These are phyloP conservation scores for Pichia phayaonensis DNA, from an alignment of 805 yeast species.

Conservation along the genomic window DNA sequence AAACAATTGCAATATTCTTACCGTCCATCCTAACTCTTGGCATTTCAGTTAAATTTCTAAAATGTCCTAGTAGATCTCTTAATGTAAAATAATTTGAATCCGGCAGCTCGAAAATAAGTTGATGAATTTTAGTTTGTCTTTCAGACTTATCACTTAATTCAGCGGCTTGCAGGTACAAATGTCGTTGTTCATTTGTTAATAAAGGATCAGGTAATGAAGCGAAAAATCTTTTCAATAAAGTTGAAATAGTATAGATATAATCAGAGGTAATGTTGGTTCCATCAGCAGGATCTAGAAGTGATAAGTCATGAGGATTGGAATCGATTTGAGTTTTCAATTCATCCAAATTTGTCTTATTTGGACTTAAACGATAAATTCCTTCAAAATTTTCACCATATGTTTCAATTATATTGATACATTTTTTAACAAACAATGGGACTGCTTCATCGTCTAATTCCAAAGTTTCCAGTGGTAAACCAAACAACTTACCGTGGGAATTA, in stretches of 20 bases:
- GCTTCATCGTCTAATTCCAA: conserved; percentile 80
- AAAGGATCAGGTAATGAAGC: conserved; percentile 82
- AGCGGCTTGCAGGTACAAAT: conserved; percentile 60
- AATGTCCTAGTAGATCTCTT: conserved; percentile 76
- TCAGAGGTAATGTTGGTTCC: conserved; percentile 59
- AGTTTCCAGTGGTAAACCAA: conserved; percentile 79
- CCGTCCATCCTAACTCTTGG: conserved; percentile 78
- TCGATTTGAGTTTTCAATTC: conserved; percentile 67
- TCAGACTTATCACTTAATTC: conserved; percentile 50
- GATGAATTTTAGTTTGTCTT: conserved; percentile 73
- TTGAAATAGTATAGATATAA: conserved; percentile 83
- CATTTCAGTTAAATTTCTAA: conserved; percentile 28
- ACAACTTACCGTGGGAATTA: conserved; percentile 33
- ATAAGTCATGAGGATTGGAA: conserved; percentile 59
- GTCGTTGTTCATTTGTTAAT: conserved; percentile 55
- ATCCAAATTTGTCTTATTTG: conserved; percentile 67
- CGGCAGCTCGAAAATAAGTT: conserved; percentile 80
- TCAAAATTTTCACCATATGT: conserved; percentile 76
- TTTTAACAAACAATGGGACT: conserved; percentile 85
- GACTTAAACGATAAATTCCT: conserved; percentile 84
- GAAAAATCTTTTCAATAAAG: conserved; percentile 77
- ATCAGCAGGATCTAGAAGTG: conserved; percentile 42
- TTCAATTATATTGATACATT: conserved; percentile 83
- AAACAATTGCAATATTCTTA: conserved; percentile 76
- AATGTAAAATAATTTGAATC: conserved; percentile 94